Base-by-base conservation (phyloP, 1,139 yeast genomes). In the Kodamaea derodonti region DNA sequence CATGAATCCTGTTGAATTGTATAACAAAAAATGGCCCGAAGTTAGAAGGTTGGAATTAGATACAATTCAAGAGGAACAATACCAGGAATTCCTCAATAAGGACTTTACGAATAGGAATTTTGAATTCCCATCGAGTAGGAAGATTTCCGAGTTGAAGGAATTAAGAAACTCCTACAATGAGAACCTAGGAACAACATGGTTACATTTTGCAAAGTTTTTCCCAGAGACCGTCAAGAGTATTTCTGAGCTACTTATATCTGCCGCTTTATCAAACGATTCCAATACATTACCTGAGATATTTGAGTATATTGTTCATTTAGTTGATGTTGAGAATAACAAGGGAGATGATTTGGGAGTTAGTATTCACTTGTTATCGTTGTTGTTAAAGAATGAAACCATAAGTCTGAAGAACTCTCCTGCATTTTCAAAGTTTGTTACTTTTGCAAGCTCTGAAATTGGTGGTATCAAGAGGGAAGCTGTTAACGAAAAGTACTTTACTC, bases 181-280 rank as follows among this genome's bases (percentile, higher is more conserved):
- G 10, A 20, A 20, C 14, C 17, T 28, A 16, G 33, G 20, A 7
- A 12, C 14, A 6, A 32, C 23, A 13, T 69, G 81, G 61, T 58
- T 82, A 22, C 55, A 62, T 18, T 53, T 81, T 9, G 65, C 75
- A 4, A 73, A 72, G 32, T 38, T 56, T 3, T 78, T 67, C 46
- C 81, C 86, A 1, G 70, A 72, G 31, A 54, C 73, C 8, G 71
- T 73, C 4, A 59, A 60, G 22, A 58, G 70, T 1, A 63, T 82
- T 27, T 67, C 84, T 2, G 75, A 70, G 25, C 60, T 80, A 34
- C 54, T 80, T 33, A 14, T 26, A 12, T 32, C 28, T 2, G 34
- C 40, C 3, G 15, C 29, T 7, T 7, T 14, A 5, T 25, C 27
- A 17, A 18, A 37, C 3, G 42, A 45, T 6, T 31, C 39, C 14